A percentile compares a stretch with the other conserved stretches of the same genome.
Evolutionary conservation across 805 yeast species (phyloP).

Genomic region (Trichomonascus vanleenenianus): DNA sequence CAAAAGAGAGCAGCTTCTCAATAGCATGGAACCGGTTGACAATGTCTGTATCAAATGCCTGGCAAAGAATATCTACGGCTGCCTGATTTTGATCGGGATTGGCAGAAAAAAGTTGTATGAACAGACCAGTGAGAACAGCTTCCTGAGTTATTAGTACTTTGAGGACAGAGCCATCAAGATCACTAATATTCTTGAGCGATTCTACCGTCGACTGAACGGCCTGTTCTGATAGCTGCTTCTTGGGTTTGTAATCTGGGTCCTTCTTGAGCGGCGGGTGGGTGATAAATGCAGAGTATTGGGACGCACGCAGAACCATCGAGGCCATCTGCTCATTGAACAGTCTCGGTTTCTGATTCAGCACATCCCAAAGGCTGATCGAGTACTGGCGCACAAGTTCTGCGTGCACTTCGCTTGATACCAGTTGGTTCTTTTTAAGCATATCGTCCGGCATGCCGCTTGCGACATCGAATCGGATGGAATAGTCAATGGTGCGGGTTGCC

Average conservation of each 20-base stretch:
- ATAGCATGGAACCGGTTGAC: conserved; percentile 74
- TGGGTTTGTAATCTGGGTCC: conserved; percentile 5
- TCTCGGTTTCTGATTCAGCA: conserved; percentile 3
- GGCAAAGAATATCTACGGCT: conserved; percentile 64
- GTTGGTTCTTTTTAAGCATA: background rate
- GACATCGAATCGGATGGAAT: conserved; percentile 4
- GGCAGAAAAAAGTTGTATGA: conserved; percentile 69
- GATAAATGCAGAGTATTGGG: conserved; percentile 12
- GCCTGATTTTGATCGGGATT: conserved; percentile 51
- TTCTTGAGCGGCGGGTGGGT: conserved; percentile 10
- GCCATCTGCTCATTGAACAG: background rate
- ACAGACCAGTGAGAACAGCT: conserved; percentile 51
- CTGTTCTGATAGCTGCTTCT: conserved; percentile 5
- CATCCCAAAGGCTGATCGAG: conserved; percentile 2
- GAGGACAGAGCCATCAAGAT: conserved; percentile 31
- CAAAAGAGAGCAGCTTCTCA: conserved; percentile 41
- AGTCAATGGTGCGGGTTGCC: conserved; percentile 1
- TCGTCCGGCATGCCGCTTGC: conserved; percentile 6
- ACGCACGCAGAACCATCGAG: conserved; percentile 8
- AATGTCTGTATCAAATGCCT: conserved; percentile 66
- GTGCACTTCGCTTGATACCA: background rate
- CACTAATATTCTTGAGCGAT: conserved; percentile 35
- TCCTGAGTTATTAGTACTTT: conserved; percentile 34
- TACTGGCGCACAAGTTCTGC: conserved; percentile 3
- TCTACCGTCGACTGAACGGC: conserved; percentile 26